A percentile compares a stretch with the other conserved stretches of the same genome.
Conservation (phyloP, 352 stramenopile genomes). For the Phytophthora quininea region DNA sequence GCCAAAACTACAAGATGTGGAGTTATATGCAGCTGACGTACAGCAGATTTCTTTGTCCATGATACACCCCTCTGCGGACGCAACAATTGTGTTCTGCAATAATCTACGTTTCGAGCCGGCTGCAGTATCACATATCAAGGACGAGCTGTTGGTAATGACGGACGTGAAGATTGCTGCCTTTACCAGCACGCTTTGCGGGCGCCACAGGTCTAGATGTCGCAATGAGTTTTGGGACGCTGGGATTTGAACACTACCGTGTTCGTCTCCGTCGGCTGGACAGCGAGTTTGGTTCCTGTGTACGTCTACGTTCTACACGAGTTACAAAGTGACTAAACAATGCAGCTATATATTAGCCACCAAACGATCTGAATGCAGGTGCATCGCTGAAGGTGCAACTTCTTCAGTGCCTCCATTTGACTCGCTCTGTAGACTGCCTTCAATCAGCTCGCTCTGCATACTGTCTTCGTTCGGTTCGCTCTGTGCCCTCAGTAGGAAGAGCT, state of each 20-base stretch:
- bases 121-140: not conserved
- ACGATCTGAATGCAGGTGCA: too few species aligned
- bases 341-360: not conserved
- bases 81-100: slow-evolving; percentile 1
- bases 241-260: not conserved
- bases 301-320: not conserved
- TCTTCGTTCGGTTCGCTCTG: too few species aligned
- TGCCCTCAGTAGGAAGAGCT: not conserved
- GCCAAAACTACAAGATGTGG: not conserved
- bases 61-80: too few species aligned
- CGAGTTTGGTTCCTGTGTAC: not conserved
- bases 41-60: not conserved
- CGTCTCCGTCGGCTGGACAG: not conserved
- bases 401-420: too few species aligned
- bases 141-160: not conserved
- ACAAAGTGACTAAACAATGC: not conserved
- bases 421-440: too few species aligned
- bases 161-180: not conserved
- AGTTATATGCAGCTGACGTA: not conserved
- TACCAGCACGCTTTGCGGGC: not conserved
- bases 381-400: too few species aligned
- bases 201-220: not conserved
- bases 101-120: not conserved
- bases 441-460: too few species aligned
- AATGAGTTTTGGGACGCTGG: slow-evolving; percentile 6